These are phyloP conservation scores for Knoxdaviesia proteae DNA, from an alignment of 2,329 filamentous ascomycete genomes.

Conservation along the genomic window DNA sequence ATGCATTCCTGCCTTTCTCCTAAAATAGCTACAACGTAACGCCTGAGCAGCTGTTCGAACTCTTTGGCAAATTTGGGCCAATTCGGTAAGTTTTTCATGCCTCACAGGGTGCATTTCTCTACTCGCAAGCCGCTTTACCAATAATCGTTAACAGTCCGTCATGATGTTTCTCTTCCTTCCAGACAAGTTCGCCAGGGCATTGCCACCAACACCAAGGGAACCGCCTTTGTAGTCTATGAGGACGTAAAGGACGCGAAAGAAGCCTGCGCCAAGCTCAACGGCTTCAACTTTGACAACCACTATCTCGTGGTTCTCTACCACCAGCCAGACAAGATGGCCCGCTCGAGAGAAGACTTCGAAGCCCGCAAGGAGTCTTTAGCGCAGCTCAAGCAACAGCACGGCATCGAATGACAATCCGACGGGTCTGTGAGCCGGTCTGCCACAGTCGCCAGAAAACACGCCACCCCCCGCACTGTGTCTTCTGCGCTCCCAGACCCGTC, in stretches of 20 bases:
- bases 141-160: neutral
- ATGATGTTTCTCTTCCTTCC: slow-evolving; percentile 4
- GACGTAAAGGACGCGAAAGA: slow-evolving; percentile 98
- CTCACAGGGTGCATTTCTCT: too few relatives aligned
- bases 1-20: slow-evolving; percentile 3
- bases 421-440: slow-evolving; percentile 35
- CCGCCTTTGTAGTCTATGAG: slow-evolving; percentile 97
- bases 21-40: slow-evolving; percentile 82
- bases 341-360: slow-evolving; percentile 83
- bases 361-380: slow-evolving; percentile 93
- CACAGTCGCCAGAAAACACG: slow-evolving; percentile 17
- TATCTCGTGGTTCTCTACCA: slow-evolving; percentile 70
- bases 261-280: slow-evolving; percentile 98
- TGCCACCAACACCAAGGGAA: slow-evolving; percentile 91
- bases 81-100: slow-evolving; percentile 50
- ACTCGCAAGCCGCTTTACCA: too few relatives aligned
- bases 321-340: slow-evolving; percentile 47
- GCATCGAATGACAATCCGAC: slow-evolving; percentile 88
- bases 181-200: slow-evolving; percentile 98
- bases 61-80: slow-evolving; percentile 93
- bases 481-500: too few relatives aligned
- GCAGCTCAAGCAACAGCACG: slow-evolving; percentile 92
- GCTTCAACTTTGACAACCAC: slow-evolving; percentile 98
- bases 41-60: slow-evolving; percentile 91
- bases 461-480: too few relatives aligned